Percentiles rank a stretch among this genome's conserved stretches.
Conservation (phyloP, 108 stramenopile genomes). For the Phaeodactylum tricornutum region DNA sequence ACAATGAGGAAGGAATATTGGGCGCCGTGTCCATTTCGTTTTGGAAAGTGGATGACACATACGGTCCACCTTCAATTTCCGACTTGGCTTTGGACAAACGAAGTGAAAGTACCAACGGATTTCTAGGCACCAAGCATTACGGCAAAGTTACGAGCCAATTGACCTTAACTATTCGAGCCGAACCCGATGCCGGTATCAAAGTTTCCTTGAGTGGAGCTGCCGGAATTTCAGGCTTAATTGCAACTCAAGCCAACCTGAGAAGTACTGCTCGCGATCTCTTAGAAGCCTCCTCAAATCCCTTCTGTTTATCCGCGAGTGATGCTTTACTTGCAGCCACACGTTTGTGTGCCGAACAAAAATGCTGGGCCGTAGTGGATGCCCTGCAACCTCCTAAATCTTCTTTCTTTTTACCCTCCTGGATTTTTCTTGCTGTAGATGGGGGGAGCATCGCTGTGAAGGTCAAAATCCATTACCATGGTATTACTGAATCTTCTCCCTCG, state of each 20-base stretch:
- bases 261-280: constrained; percentile 45
- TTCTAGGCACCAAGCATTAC: no score
- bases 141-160: constrained; percentile 33
- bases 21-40: constrained; percentile 70
- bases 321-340: constrained; percentile 74
- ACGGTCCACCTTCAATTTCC: constrained; percentile 62
- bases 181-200: constrained; percentile 47
- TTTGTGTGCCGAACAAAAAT: constrained; percentile 72
- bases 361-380: constrained; percentile 57
- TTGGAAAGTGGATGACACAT: constrained; percentile 80
- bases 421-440: constrained; percentile 53
- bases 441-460: constrained; percentile 72
- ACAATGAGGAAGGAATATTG: constrained; percentile 11
- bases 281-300: constrained; percentile 73
- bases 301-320: constrained; percentile 69
- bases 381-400: constrained; percentile 16
- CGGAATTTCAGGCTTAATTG: constrained; percentile 10
- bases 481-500: background rate
- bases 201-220: constrained; percentile 71
- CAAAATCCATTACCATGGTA: constrained; percentile 26
- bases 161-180: constrained; percentile 61
- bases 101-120: background rate
- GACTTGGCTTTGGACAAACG: constrained; percentile 25
- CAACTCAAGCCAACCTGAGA: constrained; percentile 30
- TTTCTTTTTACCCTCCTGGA: constrained; percentile 54